Conservation (phyloP, 2,329 filamentous ascomycete species). For the Colletotrichum echinochloae region DNA sequence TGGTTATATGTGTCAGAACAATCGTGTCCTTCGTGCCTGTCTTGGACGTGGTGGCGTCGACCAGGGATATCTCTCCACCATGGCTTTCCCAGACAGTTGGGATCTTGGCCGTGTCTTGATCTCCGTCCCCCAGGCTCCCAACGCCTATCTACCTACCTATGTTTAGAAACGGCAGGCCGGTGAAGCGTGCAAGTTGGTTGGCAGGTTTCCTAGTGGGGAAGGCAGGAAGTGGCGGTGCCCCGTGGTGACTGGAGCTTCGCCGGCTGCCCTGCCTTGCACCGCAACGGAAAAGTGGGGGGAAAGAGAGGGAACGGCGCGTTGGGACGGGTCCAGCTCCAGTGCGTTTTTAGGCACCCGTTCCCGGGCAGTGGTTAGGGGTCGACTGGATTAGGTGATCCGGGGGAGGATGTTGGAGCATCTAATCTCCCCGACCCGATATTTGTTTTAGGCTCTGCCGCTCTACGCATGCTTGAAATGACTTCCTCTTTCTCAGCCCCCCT, state of each 20-base stretch:
- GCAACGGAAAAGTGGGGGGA: conserved; percentile 12
- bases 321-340: background rate
- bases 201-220: background rate
- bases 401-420: background rate
- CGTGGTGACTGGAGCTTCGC: background rate
- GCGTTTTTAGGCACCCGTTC: conserved; percentile 3
- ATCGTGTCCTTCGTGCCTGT: background rate
- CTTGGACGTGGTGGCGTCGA: background rate
- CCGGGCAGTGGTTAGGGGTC: background rate
- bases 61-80: background rate
- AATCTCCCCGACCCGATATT: conserved; percentile 2
- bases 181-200: background rate
- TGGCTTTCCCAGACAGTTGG: background rate
- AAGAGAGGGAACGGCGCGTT: background rate
- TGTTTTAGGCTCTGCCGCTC: conserved; percentile 1
- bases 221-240: conserved; percentile 16
- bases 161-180: conserved; percentile 16
- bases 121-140: background rate
- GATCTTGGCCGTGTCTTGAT: conserved; percentile 4
- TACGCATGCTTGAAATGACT: conserved; percentile 1
- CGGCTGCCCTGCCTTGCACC: background rate
- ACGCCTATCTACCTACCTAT: too few species aligned
- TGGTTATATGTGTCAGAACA: conserved; percentile 13
- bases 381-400: conserved; percentile 8
- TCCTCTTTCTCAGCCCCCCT: background rate